A percentile compares a stretch with the other conserved stretches of the same genome.
Evolutionary conservation across 2,329 filamentous ascomycete species (phyloP).

Genomic region (Chaetomium sp.): DNA sequence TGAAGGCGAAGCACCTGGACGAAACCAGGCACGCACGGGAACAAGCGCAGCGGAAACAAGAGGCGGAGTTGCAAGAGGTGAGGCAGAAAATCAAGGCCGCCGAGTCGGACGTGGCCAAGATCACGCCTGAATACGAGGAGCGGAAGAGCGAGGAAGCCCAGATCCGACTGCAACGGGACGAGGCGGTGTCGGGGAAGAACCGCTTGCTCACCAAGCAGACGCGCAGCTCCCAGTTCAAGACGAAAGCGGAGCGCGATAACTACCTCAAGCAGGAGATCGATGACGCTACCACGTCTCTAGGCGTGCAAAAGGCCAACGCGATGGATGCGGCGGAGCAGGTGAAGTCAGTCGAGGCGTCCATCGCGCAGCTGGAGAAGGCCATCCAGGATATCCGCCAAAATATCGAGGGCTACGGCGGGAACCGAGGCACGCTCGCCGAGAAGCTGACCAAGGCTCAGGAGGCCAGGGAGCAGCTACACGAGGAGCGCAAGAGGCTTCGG

Average conservation of each 20-base stretch:
- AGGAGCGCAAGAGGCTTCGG: conserved; percentile 84
- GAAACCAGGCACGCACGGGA: conserved; percentile 81
- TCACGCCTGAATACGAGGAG: conserved; percentile 76
- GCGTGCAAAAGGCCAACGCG: conserved; percentile 79
- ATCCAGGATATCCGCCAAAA: conserved; percentile 69
- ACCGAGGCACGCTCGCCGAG: conserved; percentile 71
- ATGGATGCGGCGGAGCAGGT: conserved; percentile 86
- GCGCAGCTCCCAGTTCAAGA: conserved; percentile 82
- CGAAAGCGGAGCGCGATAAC: conserved; percentile 82
- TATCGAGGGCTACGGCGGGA: conserved; percentile 77
- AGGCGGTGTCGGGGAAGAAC: conserved; percentile 72
- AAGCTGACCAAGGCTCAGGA: conserved; percentile 78
- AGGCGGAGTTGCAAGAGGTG: conserved; percentile 71
- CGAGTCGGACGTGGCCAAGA: conserved; percentile 71
- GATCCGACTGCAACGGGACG: conserved; percentile 70
- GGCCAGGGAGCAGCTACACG: conserved; percentile 73
- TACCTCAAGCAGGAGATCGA: conserved; percentile 80
- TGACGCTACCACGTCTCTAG: conserved; percentile 74
- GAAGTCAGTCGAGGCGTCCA: conserved; percentile 67
- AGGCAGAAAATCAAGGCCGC: conserved; percentile 73
- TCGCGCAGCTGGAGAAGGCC: conserved; percentile 71
- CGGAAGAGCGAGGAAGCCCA: conserved; percentile 73
- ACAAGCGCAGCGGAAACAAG: conserved; percentile 69
- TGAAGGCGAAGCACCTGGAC: conserved; percentile 79
- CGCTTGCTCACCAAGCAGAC: conserved; percentile 91